Evolutionary conservation across 805 yeast species (phyloP), one percentile per base, ranked within the genome.

Genomic region (Tetrapisispora taiwanensis): DNA sequence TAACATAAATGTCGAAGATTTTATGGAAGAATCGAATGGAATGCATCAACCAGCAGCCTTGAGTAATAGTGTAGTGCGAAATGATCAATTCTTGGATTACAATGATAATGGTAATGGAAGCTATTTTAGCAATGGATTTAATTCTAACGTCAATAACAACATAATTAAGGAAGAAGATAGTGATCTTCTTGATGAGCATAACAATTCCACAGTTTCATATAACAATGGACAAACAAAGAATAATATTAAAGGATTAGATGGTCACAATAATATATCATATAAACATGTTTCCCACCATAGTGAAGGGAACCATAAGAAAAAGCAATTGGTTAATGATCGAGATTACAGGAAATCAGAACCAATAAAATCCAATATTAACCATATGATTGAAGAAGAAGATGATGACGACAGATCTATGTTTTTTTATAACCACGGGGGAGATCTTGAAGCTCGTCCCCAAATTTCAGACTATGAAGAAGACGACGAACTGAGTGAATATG

Each of bases 1-100:
- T 54, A 79, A 78, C 56, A 71, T 69, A 13, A 68, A 70, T 48
- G 54, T 65, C 27, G 74, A 69, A 44, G 73, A 69, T 45, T 66
- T 65, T 44, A 65, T 69, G 35, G 73, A 69, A 41, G 41, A 42
- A 26, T 27, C 45, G 5, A 24, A 42, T 36, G 39, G 20, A 5
- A 2, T 19, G 5, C 36, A 15, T 2, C 40, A 26, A 12, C 13
- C 40, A 17, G 4, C 33, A 17, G 26, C 7, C 17, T 15, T 35
- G 4, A 30, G 36, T 15, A 30, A 35, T 14, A 41, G 36, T 30
- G 30, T 35, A 14, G 24, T 30, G 6, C 36, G 36, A 12, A 30
- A 19, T 35, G 39, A 41, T 7, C 39, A 28, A 4, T 26, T 22
- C 7, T 5, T 18, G 10, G 44, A 41, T 20, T 30, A 30, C 15